phyloP scores from a whole-genome alignment of 140 eudicot species.

The Senecio squalidus region DNA sequence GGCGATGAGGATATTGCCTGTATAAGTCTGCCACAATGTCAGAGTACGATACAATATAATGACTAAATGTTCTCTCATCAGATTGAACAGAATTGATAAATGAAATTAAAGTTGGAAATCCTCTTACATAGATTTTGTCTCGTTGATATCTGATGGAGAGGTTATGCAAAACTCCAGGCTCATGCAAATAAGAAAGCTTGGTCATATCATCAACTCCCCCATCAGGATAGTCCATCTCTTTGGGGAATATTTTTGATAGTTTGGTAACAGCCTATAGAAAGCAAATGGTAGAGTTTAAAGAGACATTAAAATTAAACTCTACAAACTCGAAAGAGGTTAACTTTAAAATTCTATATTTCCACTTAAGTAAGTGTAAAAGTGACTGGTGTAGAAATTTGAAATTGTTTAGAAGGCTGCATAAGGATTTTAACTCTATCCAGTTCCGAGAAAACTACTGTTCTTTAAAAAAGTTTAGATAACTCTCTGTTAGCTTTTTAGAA shows the following conservation, averaged over 20 bases:
- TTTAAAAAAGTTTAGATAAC: too few species aligned
- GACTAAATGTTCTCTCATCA: background rate
- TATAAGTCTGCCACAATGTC: slow-evolving; percentile 85
- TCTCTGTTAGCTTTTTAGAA: slow-evolving; percentile 6
- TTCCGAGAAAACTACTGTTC: too few species aligned
- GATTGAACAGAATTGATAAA: slow-evolving; percentile 20
- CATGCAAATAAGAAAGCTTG: slow-evolving; percentile 84
- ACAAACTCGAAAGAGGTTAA: too few species aligned
- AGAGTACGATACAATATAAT: too few species aligned
- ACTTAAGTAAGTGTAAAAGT: background rate
- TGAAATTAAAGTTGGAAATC: slow-evolving; percentile 20
- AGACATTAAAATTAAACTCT: background rate
- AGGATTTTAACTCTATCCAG: too few species aligned
- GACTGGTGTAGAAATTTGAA: too few species aligned
- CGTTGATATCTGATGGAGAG: slow-evolving; percentile 67
- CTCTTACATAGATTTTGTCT: slow-evolving; percentile 92
- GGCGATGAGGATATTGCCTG: slow-evolving; percentile 96
- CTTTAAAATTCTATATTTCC: too few species aligned
- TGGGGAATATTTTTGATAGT: slow-evolving; percentile 58
- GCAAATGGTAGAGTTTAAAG: slow-evolving; percentile 12
- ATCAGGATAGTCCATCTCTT: slow-evolving; percentile 82
- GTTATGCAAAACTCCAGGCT: slow-evolving; percentile 95
- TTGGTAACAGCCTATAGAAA: slow-evolving; percentile 45
- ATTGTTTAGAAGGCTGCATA: too few species aligned
- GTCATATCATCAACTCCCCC: slow-evolving; percentile 99